Evolutionary conservation across 306 rosid species (phyloP).

Genomic region (Corylus heterophylla): DNA sequence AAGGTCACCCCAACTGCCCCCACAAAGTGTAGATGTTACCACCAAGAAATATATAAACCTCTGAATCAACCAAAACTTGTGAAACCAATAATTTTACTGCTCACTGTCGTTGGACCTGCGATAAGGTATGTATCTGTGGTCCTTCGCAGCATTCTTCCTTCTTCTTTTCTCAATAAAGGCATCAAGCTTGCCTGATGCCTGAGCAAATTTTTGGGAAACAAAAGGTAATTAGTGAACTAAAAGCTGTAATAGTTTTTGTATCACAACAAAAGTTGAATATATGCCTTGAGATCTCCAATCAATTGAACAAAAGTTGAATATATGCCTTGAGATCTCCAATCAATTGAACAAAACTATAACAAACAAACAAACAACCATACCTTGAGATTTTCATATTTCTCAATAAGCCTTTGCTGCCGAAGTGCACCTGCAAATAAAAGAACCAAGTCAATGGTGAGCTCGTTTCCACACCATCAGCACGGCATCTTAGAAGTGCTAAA

Average conservation of each 20-base stretch:
- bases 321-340: too few species aligned
- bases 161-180: constrained; percentile 68
- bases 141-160: constrained; percentile 83
- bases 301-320: too few species aligned
- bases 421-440: constrained; percentile 62
- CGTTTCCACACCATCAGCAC: background rate
- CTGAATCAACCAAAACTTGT: background rate
- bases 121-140: constrained; percentile 75
- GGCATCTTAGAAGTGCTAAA: background rate
- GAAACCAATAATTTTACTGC: background rate
- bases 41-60: background rate
- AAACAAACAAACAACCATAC: constrained; percentile 19
- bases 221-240: background rate
- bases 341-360: too few species aligned
- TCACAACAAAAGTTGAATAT: background rate
- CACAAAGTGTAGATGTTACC: background rate
- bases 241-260: background rate
- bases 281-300: background rate
- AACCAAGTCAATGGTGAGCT: constrained; percentile 21
- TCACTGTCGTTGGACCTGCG: constrained; percentile 40
- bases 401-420: constrained; percentile 60
- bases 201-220: background rate
- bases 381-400: constrained; percentile 71
- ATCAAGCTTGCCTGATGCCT: constrained; percentile 78
- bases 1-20: background rate